Base-by-base conservation (phyloP, 257 asterid species). In the Cinchona pubescens region DNA sequence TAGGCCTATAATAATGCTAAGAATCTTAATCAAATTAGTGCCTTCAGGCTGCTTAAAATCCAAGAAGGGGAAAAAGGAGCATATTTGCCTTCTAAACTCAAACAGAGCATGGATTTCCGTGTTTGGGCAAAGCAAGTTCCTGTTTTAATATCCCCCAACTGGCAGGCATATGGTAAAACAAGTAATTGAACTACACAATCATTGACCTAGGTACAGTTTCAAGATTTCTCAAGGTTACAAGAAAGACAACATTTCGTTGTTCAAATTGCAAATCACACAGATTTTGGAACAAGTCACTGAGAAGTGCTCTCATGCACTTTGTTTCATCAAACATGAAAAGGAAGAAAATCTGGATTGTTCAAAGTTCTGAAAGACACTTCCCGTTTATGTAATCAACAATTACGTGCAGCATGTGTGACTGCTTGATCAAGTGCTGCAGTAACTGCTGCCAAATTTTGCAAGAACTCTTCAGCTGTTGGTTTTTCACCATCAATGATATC, bases 401-500 rank as follows among this genome's bases (percentile, higher is more conserved):
- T 73, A n/a, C n/a, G n/a, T n/a, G n/a, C n/a, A n/a, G n/a, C n/a
- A n/a, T 43, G 81, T 16, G 94, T 86, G 42, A 83, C 96, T 27
- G 96, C 85, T 77, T 27, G 82, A 74, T 91, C 96, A 55, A 95
- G 97, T 21, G 99, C 98, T 40, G 90, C 90, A n/a, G 97, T 61
- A 23, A 92, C 97, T 4, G 99, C 92, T 2, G 85, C 87, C 87
- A 95, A 76, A 74, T 95, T 95, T 73, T 88, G 88, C 79, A 90
- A 79, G 81, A 92, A 95, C 76, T 95, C 99, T 79, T 92, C 99
- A 4, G 97, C 75, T 2, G 99, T 91, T 61, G 99, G 99, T 76
- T 88, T 95, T 64, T 92, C 92, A 9, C 97, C 98, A 69, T 95
- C 99, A 60, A 92, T 79, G 23, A 95, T 86, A 72, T 92, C 99